These are phyloP conservation scores for Alternaria viburni DNA, from an alignment of 2,329 filamentous ascomycete genomes.

Conservation along the genomic window DNA sequence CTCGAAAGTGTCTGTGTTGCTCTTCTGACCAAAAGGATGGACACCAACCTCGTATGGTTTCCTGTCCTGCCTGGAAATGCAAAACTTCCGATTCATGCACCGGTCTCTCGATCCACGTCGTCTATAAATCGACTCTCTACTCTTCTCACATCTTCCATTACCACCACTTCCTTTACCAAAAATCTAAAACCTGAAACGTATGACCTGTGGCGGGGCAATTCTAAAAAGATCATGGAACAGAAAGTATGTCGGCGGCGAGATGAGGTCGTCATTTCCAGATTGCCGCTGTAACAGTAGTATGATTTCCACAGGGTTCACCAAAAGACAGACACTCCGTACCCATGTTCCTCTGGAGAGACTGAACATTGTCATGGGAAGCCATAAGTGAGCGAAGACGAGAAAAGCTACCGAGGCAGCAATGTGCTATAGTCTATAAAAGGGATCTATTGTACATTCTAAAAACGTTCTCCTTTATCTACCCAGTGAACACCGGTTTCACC, in stretches of 20 bases:
- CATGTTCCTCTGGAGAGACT: background rate
- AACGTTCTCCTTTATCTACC: background rate
- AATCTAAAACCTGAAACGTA: too few relatives aligned
- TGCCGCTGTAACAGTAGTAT: background rate
- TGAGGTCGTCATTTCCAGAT: background rate
- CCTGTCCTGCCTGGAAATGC: background rate
- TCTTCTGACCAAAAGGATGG: background rate
- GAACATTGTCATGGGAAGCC: background rate
- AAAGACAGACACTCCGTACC: too few relatives aligned
- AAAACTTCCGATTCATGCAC: too few relatives aligned
- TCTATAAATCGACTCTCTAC: background rate
- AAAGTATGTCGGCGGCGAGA: background rate
- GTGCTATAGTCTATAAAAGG: background rate
- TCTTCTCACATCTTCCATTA: background rate
- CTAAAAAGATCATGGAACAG: background rate
- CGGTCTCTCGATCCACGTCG: background rate
- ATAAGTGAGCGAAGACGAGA: rapidly evolving
- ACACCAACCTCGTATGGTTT: background rate
- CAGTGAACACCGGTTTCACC: background rate
- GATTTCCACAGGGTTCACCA: too few relatives aligned
- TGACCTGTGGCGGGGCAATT: background rate
- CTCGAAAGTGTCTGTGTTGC: background rate
- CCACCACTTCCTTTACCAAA: background rate
- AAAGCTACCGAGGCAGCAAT: background rate
- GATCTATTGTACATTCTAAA: background rate